Conservation (phyloP, 2,329 filamentous ascomycete species). For the Aulographum hederae region DNA sequence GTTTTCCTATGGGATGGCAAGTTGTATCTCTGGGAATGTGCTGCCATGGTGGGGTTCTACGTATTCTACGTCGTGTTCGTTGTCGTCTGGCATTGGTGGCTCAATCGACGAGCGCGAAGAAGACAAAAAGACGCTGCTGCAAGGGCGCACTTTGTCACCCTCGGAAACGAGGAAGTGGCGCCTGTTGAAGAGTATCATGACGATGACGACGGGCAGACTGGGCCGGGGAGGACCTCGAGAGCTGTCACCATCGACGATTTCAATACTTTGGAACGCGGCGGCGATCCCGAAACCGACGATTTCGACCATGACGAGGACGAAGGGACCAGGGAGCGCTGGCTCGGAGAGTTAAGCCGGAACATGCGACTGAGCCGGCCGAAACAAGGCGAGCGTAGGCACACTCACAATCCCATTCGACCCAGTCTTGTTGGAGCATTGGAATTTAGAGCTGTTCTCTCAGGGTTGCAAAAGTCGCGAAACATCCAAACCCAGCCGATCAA, state of each 20-base stretch:
- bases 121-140: slow-evolving; percentile 52
- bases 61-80: slow-evolving; percentile 76
- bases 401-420: slow-evolving; percentile 72
- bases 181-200: slow-evolving; percentile 32
- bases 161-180: slow-evolving; percentile 39
- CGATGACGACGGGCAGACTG: slow-evolving; percentile 34
- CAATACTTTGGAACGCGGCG: slow-evolving; percentile 33
- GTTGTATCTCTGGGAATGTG: slow-evolving; percentile 76
- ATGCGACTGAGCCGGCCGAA: slow-evolving; percentile 70
- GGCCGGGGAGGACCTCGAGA: slow-evolving; percentile 13
- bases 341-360: slow-evolving; percentile 74
- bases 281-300: slow-evolving; percentile 34
- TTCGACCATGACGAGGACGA: slow-evolving; percentile 32
- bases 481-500: slow-evolving; percentile 52
- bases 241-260: slow-evolving; percentile 36
- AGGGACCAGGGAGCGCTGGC: slow-evolving; percentile 42
- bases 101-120: slow-evolving; percentile 41
- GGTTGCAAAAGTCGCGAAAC: slow-evolving; percentile 65
- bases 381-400: slow-evolving; percentile 47
- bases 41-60: slow-evolving; percentile 81
- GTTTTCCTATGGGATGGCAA: slow-evolving; percentile 70
- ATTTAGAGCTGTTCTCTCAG: slow-evolving; percentile 80
- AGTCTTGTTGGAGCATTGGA: slow-evolving; percentile 88
- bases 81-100: slow-evolving; percentile 81
- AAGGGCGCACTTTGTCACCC: slow-evolving; percentile 49